Evolutionary conservation across 805 yeast species (phyloP).

Genomic region (Teunomyces barrocoloradensis): DNA sequence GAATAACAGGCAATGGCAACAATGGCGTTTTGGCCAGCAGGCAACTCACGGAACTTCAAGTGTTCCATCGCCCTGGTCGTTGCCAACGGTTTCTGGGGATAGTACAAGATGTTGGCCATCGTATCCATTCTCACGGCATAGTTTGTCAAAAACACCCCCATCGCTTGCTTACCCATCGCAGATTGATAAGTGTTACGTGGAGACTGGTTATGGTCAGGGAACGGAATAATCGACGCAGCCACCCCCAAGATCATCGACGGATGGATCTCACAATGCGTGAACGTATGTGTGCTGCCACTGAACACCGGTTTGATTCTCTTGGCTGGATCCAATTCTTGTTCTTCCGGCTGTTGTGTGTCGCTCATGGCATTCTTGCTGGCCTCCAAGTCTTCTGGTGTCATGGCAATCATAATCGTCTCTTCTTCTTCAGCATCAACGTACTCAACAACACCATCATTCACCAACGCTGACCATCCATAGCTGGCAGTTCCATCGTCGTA

Average conservation of each 20-base stretch:
- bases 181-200: constrained; percentile 99
- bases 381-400: constrained; percentile 96
- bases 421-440: constrained; percentile 99
- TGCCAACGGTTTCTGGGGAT: constrained; percentile 97
- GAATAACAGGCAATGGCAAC: constrained; percentile 98
- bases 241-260: constrained; percentile 99
- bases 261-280: constrained; percentile 98
- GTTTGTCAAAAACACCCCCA: constrained; percentile 97
- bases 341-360: constrained; percentile 41
- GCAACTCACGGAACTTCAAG: constrained; percentile 93
- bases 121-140: constrained; percentile 98
- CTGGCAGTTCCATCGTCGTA: constrained; percentile 48
- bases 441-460: constrained; percentile 86
- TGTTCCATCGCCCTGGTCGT: constrained; percentile 98
- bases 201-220: constrained; percentile 99
- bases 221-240: constrained; percentile 97
- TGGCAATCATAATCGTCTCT: constrained; percentile 96
- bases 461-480: constrained; percentile 82
- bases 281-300: constrained; percentile 61
- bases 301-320: constrained; percentile 76
- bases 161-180: constrained; percentile 99
- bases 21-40: constrained; percentile 98
- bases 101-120: constrained; percentile 96
- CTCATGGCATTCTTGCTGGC: constrained; percentile 48
- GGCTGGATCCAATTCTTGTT: constrained; percentile 64